Evolutionary conservation across 768 basidiomycete genomes (phyloP), one percentile per base, ranked within the genome.

Genomic region (Dentipellis fragilis): DNA sequence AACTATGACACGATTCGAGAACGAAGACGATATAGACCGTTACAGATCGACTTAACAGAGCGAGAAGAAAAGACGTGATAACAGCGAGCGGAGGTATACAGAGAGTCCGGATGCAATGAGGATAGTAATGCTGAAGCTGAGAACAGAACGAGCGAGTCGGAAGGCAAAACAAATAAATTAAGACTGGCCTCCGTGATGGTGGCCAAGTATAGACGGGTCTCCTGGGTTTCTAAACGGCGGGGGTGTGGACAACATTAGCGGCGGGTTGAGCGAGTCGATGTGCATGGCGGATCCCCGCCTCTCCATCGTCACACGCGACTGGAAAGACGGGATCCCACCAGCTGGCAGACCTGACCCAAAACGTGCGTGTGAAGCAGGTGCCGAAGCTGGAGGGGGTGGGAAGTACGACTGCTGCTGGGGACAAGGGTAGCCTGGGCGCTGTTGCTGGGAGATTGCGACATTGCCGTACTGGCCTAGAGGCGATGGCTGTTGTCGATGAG

Each of bases 1-100:
- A 19, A 45, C 16, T 45, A 45, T 45, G 42, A 45, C 42, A 45
- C 19, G 45, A 47, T 36, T 58, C 54, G 35, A 17, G 11, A 56
- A 46, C n/a, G 59, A 52, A 40, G 59, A 47, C 9, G 59, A 58
- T 3, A 51, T 10, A 14, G 35, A 46, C 14, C 49, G 54, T n/a
- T 51, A 22, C 2, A 50, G 51, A 49, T 52, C 29, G 29, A 29
- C 29, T 29, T 29, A 29, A 29, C 29, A 29, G 29, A 29, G 29
- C 3, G 3, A 29, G 29, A 29, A 29, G 29, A 29, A 29, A 29
- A 6, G 29, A 29, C 29, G 6, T 29, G 29, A 29, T 29, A 29
- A 29, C 29, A 29, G 29, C 29, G 29, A 29, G 29, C 29, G 29
- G 6, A 29, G 29, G 29, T 29, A 29, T 29, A 29, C 29, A 29